A percentile compares a stretch with the other conserved stretches of the same genome.
Conservation (phyloP, 2,329 filamentous ascomycete genomes). For the Alternaria viburni region DNA sequence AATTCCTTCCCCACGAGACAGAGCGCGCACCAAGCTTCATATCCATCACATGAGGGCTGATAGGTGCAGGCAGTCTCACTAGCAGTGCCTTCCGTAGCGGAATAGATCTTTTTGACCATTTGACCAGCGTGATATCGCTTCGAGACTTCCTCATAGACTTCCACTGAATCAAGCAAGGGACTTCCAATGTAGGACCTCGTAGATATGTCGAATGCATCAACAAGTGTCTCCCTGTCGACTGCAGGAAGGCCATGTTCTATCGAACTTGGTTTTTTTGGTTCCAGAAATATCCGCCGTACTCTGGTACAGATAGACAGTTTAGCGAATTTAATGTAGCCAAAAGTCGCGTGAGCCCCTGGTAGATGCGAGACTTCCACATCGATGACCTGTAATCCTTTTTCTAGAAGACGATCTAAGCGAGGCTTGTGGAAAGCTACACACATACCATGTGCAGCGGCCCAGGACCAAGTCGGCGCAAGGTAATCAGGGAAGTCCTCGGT, state of each 20-base stretch:
- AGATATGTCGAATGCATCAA: neutral
- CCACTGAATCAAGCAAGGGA: neutral
- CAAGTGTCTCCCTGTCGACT: neutral
- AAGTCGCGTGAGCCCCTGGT: neutral
- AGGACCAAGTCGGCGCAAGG: neutral
- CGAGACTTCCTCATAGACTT: neutral
- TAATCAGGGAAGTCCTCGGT: neutral
- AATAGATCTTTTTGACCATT: no score
- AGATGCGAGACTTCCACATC: neutral
- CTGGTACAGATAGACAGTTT: neutral
- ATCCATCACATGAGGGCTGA: neutral
- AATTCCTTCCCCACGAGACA: no score
- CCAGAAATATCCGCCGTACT: neutral
- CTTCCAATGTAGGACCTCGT: neutral
- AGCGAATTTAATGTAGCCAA: neutral
- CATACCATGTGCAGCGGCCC: neutral
- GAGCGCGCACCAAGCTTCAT: neutral
- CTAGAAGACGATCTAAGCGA: neutral
- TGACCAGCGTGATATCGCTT: accelerated
- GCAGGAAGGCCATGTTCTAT: no score
- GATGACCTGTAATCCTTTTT: neutral
- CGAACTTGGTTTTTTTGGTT: no score
- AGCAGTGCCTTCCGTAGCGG: neutral
- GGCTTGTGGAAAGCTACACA: neutral
- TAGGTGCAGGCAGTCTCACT: no score